phyloP scores from a whole-genome alignment of 2,329 filamentous ascomycete species.

The Phialophora macrospora region DNA sequence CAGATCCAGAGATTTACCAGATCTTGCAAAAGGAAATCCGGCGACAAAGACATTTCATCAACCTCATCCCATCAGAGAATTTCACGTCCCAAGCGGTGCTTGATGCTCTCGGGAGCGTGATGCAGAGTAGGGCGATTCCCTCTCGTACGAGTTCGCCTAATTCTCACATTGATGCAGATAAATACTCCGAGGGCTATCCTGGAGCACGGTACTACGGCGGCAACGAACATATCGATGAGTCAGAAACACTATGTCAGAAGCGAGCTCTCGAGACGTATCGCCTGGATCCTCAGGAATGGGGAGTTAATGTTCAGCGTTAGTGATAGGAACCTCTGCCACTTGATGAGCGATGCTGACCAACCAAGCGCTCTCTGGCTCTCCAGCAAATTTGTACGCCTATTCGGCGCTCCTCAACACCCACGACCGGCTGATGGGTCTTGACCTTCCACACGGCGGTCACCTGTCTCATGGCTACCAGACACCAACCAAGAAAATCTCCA shows the following conservation, averaged over 20 bases:
- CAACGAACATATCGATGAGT: constrained; percentile 97
- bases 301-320: constrained; percentile 91
- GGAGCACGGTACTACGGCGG: constrained; percentile 98
- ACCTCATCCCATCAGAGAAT: constrained; percentile 98
- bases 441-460: constrained; percentile 94
- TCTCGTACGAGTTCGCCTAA: not conserved
- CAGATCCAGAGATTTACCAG: constrained; percentile 82
- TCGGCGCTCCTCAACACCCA: constrained; percentile 92
- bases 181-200: constrained; percentile 98
- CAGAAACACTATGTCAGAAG: constrained; percentile 92
- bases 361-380: constrained; percentile 75
- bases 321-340: not conserved
- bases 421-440: constrained; percentile 94
- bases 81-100: constrained; percentile 98
- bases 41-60: constrained; percentile 97
- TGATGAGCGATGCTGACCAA: constrained; percentile 19
- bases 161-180: constrained; percentile 59
- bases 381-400: constrained; percentile 97
- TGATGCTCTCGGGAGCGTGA: constrained; percentile 91
- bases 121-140: constrained; percentile 64
- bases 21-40: constrained; percentile 75
- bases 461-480: constrained; percentile 97
- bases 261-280: constrained; percentile 91
- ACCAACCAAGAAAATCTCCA: constrained; percentile 92
- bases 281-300: constrained; percentile 86